Base-by-base conservation (phyloP, 73 alveolate species). In the Tetrahymena thermophila region DNA sequence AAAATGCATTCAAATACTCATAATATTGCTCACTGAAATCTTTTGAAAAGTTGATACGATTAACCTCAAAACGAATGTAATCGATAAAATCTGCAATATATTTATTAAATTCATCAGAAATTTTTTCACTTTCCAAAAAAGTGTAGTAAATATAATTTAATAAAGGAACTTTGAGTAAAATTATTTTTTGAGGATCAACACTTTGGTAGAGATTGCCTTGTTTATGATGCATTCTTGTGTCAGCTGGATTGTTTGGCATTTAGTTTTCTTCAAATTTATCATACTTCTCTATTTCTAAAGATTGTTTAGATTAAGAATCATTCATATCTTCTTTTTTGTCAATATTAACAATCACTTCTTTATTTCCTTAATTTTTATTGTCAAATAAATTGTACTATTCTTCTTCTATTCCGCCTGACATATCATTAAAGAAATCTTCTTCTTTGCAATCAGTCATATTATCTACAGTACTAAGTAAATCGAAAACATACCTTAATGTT, bases 51-150 rank as follows among this genome's bases (percentile, higher is more conserved):
- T 95, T 94, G 19, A 95, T 89, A 85, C 97, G 83, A 37, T 71
- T 50, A 10, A 71, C 44, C 31, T 95, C 97, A 34, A 94, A 93
- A 34, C 85, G 93, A 4, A 95, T 84, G 35, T 95, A 95, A 31
- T 95, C 97, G 4, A 50, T 38, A 43, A 95, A 23, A 93, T 95
- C 95, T 25, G 10, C 35, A 43, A 95, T 95, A 50, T 93, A 89
- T 85, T 95, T 95, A n/a, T 85, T 85, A 35, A 93, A 85, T 43
- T 95, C 97, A 43, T 95, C 97, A 34, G 97, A 89, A 0, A 95
- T 85, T 50, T 95, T 95, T 43, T 95, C 97, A 95, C 97, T 95
- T 35, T 95, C 97, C 34, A 95, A 85, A 35, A 85, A 95, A 8
- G 97, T 95, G 25, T 95, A 95, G 35, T 43, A 95, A 35, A 95